Conservation (phyloP, 768 basidiomycete species). For the Dentipellis fragilis region DNA sequence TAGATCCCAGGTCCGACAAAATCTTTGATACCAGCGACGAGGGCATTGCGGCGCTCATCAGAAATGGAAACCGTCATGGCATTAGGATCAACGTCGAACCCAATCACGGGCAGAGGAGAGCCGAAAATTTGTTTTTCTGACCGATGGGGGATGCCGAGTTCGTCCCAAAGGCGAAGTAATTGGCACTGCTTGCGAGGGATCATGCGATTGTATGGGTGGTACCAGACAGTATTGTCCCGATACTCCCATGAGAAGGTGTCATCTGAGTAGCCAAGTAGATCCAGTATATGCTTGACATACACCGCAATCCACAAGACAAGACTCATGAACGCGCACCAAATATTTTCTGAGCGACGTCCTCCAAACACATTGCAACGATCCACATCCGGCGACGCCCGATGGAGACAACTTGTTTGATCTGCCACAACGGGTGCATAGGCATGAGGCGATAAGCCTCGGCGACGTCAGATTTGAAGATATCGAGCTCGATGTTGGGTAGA, state of each 20-base stretch:
- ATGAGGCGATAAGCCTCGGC: slow-evolving; percentile 17
- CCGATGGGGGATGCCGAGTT: slow-evolving; percentile 29
- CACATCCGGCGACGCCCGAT: slow-evolving; percentile 19
- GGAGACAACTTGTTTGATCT: slow-evolving; percentile 24
- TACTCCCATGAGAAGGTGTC: slow-evolving; percentile 21
- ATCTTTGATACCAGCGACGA: neutral
- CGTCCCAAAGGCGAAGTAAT: slow-evolving; percentile 31
- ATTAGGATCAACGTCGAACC: slow-evolving; percentile 26
- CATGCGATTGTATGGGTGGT: slow-evolving; percentile 20
- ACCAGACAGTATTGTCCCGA: slow-evolving; percentile 15
- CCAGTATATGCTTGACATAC: slow-evolving; percentile 7
- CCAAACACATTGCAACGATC: slow-evolving; percentile 27
- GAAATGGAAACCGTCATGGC: slow-evolving; percentile 26
- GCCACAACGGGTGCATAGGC: slow-evolving; percentile 20
- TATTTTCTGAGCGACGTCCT: neutral
- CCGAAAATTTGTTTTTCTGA: slow-evolving; percentile 29
- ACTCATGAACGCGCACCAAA: slow-evolving; percentile 14
- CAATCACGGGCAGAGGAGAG: slow-evolving; percentile 14
- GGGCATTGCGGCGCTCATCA: neutral
- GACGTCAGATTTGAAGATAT: slow-evolving; percentile 17
- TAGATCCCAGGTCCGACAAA: neutral
- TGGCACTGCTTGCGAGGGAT: slow-evolving; percentile 23
- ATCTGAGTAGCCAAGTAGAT: too few species aligned
- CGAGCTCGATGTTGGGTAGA: neutral
- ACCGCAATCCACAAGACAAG: slow-evolving; percentile 29